Evolutionary conservation across 495 filamentous ascomycete species (phyloP).

Genomic region (Hypomontagnella monticulosa): DNA sequence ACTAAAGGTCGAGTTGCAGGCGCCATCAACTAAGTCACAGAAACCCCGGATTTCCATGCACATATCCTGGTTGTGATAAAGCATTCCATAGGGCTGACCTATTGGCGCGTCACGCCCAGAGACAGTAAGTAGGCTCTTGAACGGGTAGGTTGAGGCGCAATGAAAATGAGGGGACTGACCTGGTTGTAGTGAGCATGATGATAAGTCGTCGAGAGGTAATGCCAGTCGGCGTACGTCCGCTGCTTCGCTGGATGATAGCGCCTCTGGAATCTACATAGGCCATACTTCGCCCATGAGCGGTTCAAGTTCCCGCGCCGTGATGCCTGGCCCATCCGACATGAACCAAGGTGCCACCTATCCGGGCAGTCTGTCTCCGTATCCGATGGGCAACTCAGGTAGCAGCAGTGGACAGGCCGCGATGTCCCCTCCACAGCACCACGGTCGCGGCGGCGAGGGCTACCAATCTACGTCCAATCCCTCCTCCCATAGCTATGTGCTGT

Average conservation of each 20-base stretch:
- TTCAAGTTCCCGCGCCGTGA: constrained; percentile 6
- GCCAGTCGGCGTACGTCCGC: constrained; percentile 32
- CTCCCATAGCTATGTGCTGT: constrained; percentile 31
- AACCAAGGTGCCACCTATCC: constrained; percentile 29
- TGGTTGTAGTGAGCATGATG: constrained; percentile 50
- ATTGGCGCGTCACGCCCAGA: constrained; percentile 78
- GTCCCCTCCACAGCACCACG: constrained; percentile 33
- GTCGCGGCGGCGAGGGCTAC: constrained; percentile 15
- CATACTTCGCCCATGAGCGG: constrained; percentile 8
- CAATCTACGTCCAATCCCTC: constrained; percentile 26
- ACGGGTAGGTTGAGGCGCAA: not conserved
- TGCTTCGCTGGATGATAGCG: constrained; percentile 15
- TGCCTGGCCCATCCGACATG: constrained; percentile 32
- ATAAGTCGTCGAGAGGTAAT: constrained; percentile 43
- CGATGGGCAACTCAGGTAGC: constrained; percentile 29
- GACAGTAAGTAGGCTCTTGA: constrained; percentile 69
- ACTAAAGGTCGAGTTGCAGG: constrained; percentile 54
- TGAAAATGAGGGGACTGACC: constrained; percentile 7
- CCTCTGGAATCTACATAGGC: constrained; percentile 21
- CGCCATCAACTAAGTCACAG: constrained; percentile 90
- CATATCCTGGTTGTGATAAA: constrained; percentile 67
- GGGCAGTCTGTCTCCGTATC: constrained; percentile 30
- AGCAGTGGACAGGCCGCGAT: constrained; percentile 38
- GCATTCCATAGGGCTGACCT: constrained; percentile 80
- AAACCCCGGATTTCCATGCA: constrained; percentile 73